Base-by-base conservation (phyloP, 139 green algal species). In the Tetraselmis chui region DNA sequence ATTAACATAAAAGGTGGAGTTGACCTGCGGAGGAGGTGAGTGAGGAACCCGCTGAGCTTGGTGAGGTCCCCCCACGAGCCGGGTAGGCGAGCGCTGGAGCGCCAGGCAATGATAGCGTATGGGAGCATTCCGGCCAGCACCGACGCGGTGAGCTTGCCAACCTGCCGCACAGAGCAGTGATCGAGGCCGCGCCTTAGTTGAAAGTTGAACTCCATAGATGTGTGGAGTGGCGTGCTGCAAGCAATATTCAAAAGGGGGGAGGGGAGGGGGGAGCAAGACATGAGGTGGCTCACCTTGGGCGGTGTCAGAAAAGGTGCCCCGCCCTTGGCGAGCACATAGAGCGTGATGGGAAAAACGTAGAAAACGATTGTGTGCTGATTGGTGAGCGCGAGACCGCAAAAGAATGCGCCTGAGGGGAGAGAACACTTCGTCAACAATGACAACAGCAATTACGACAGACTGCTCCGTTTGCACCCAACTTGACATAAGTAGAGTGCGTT, bases 331-430 rank as follows among this genome's bases (percentile, higher is more conserved):
- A 67, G 24, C 2, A 81, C 81, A 31, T 31, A 81, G 30, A 75
- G 27, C 28, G 29, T 32, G 31, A 31, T 74, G 28, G 81, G 76
- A 2, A 32, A 75, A 1, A 81, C 76, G 81, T 81, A 81, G 45
- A 85, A 81, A 25, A 81, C 31, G 31, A 77, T 77, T 1, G 81
- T 85, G 76, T 85, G 81, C 81, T 85, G 81, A 45, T 85, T 85
- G 75, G 32, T 81, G 23, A 81, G 76, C 2, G 31, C 81, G 25
- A 85, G 81, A 2, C 81, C 81, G 24, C 30, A 81, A 11, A 85
- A 11, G 76, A 81, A 78, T 23, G 81, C 32, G 32, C 81, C 81
- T 75, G 31, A 32, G 76, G 26, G 29, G 76, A 28, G n/a, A n/a
- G n/a, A n/a, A n/a, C n/a, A n/a, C n/a, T n/a, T n/a, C n/a, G n/a